These are phyloP conservation scores for Boletus pseudopeckii DNA, from an alignment of 768 basidiomycete genomes.

Conservation along the genomic window DNA sequence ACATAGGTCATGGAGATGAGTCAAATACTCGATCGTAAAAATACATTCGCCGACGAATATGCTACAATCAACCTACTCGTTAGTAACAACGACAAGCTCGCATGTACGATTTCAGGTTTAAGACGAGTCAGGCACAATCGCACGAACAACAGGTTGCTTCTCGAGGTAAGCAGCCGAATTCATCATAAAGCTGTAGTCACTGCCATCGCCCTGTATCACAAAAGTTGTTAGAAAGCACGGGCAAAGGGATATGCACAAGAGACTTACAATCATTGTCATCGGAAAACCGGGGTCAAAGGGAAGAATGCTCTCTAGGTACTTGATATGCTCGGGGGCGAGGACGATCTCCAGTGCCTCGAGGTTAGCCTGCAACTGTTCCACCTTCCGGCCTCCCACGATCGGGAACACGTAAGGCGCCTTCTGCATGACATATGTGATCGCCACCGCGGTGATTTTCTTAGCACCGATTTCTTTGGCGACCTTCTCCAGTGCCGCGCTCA, in stretches of 20 bases:
- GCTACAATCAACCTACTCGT: background rate
- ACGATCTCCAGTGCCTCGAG: conserved; percentile 41
- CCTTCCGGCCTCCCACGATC: conserved; percentile 41
- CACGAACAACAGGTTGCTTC: conserved; percentile 16
- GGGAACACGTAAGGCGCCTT: conserved; percentile 46
- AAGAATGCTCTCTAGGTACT: conserved; percentile 34
- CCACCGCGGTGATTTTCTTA: conserved; percentile 35
- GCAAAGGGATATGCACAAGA: background rate
- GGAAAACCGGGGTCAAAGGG: conserved; percentile 43
- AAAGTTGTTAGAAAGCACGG: background rate
- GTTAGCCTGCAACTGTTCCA: conserved; percentile 41
- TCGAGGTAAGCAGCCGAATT: conserved; percentile 20
- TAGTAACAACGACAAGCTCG: background rate
- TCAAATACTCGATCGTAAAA: background rate
- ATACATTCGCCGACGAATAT: background rate
- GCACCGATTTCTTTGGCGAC: conserved; percentile 39
- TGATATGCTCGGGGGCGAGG: conserved; percentile 38
- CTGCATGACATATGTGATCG: conserved; percentile 44
- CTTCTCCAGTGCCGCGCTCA: conserved; percentile 36
- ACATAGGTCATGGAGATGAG: background rate
- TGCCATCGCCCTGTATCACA: conserved; percentile 26
- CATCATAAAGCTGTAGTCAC: conserved; percentile 14
- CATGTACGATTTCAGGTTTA: background rate
- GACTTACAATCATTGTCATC: conserved; percentile 29
- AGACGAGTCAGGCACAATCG: conserved; percentile 9